Base-by-base conservation (phyloP, 345 rosid genomes). In the Triadica sebifera region DNA sequence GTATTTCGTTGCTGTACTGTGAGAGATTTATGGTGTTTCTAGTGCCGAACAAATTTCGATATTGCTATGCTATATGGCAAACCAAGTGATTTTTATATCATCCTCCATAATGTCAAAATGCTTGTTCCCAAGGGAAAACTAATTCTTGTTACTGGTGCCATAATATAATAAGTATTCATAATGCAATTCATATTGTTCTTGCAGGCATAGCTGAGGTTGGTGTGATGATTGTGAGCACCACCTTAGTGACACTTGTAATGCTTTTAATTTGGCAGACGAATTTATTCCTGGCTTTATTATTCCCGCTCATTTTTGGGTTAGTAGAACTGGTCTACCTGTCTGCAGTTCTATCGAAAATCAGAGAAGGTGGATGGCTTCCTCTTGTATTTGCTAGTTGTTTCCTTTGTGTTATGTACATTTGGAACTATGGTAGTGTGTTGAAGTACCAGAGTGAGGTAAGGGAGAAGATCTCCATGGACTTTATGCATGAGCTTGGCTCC, bases 191-290 rank as follows among this genome's bases (percentile, higher is more conserved):
- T 64, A 8, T 74, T 69, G 60, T 73, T 72, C 29, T 79, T 81
- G 76, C 87, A 91, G 98, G 99, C 76, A 95, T 95, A 76, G 98
- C 99, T 22, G 99, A 92, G 82, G 97, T 95, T 53, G 99, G 92
- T 71, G 99, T 95, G 64, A 95, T 95, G 99, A 71, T 92, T 57
- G 99, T 95, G 64, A 90, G 88, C 82, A 95, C 98, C 47, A 70
- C 81, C 10, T 84, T 95, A 74, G 99, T 95, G 78, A 95, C 97
- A 8, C 80, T 95, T 24, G 98, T 95, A 65, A 95, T 95, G 97
- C 90, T 92, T 81, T 84, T 95, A 52, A 95, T 95, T 70, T 95
- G 99, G 98, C 94, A 87, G 86, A 92, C 93, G 65, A 92, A 91
- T 85, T 76, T 95, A 55, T 81, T 86, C 69, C 85, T 92, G n/a